These are phyloP conservation scores for Jasminum sambac DNA, from an alignment of 257 asterid genomes.

Conservation along the genomic window DNA sequence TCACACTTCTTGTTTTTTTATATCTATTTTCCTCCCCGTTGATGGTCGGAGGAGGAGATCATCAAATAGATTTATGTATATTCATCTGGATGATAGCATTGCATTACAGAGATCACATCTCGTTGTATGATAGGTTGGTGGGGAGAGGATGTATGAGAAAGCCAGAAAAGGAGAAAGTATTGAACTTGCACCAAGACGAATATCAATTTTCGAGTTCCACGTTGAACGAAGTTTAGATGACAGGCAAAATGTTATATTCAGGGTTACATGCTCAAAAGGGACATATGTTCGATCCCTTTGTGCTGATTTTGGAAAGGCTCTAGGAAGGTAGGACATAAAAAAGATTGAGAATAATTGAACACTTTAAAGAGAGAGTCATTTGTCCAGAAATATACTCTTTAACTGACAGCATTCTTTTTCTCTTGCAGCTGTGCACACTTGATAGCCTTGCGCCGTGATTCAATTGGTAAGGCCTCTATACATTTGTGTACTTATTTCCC, in stretches of 20 bases:
- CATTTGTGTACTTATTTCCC: not conserved
- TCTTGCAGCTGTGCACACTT: constrained; percentile 91
- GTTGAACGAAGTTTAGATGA: constrained; percentile 91
- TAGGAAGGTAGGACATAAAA: constrained; percentile 59
- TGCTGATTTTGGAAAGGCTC: constrained; percentile 91
- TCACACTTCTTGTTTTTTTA: constrained; percentile 1
- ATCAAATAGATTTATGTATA: not conserved
- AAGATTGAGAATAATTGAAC: not conserved
- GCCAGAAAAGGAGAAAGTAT: constrained; percentile 97
- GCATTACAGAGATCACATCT: constrained; percentile 4
- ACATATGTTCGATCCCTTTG: constrained; percentile 93
- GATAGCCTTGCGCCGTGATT: constrained; percentile 87
- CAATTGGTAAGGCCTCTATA: constrained; percentile 59
- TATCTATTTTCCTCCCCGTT: constrained; percentile 21
- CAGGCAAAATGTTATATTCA: constrained; percentile 93
- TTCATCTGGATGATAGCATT: not conserved
- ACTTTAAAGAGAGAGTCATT: not conserved
- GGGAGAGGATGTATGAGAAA: constrained; percentile 94
- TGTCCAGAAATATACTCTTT: not conserved
- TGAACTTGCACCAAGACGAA: constrained; percentile 88
- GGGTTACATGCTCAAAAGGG: constrained; percentile 94
- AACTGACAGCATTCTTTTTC: not conserved
- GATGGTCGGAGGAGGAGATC: too few species aligned
- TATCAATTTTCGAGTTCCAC: constrained; percentile 72
- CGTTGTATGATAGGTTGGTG: constrained; percentile 67